Base-by-base conservation (phyloP, 768 basidiomycete species). In the Termitomyces sp. region DNA sequence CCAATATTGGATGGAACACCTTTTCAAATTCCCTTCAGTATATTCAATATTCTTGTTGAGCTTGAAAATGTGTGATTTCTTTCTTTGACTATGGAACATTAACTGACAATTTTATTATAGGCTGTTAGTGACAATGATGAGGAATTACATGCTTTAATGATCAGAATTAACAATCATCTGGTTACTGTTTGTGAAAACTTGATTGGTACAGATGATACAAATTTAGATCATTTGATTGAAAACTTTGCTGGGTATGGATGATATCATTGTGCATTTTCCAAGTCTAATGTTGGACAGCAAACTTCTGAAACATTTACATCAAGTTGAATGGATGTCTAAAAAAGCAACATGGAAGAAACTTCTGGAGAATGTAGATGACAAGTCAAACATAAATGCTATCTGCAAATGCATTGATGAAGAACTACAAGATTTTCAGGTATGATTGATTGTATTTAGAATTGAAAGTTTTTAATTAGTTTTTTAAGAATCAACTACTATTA, bases 321-420 rank as follows among this genome's bases (percentile, higher is more conserved):
- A 39, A 39, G n/a, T 39, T 8, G 5, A 39, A n/a, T 1, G 9
- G 6, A 39, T 39, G 18, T 8, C 39, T 7, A 39, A 39, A n/a
- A 39, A n/a, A 39, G 6, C 39, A n/a, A 39, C 39, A 39, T n/a
- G 18, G n/a, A 54, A 41, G 37, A 47, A 55, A 53, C 34, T 63
- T 26, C 12, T 66, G 26, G 39, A 62, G 18, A 57, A 44, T 50
- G 55, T 55, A 48, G 57, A 56, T 44, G 34, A 64, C 42, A 54
- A 33, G 12, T 45, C 28, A 22, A 31, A 52, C n/a, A n/a, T n/a
- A n/a, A n/a, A n/a, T n/a, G n/a, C n/a, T n/a, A n/a, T n/a, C n/a
- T n/a, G n/a, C n/a, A n/a, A n/a, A n/a, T n/a, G n/a, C n/a, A n/a
- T n/a, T n/a, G n/a, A n/a, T n/a, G n/a, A n/a, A n/a, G n/a, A n/a